A percentile compares a stretch with the other conserved stretches of the same genome.
These are phyloP conservation scores for Heterobasidion parviporum DNA, from an alignment of 1,284 basidiomycete species.

Conservation along the genomic window DNA sequence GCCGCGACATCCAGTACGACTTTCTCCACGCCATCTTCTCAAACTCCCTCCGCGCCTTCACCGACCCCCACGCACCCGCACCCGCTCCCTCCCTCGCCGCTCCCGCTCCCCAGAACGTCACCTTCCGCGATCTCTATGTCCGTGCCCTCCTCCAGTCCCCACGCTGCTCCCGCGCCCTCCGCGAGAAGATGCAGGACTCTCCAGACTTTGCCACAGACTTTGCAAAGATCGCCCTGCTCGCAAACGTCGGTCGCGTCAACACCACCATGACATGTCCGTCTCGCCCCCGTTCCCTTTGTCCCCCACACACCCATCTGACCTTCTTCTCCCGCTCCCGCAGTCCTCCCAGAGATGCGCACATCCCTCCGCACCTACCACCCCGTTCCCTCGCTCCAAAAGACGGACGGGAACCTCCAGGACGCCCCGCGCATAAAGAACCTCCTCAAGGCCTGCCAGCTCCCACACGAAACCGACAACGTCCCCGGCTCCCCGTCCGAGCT, in stretches of 20 bases:
- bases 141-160: conserved; percentile 61
- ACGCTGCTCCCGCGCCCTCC: conserved; percentile 55
- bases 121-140: conserved; percentile 72
- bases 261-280: conserved; percentile 79
- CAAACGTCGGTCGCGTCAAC: conserved; percentile 78
- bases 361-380: conserved; percentile 78
- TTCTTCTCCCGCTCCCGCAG: conserved; percentile 21
- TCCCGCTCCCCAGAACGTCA: conserved; percentile 24
- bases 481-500: conserved; percentile 69
- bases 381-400: conserved; percentile 72
- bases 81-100: conserved; percentile 13
- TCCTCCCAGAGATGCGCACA: conserved; percentile 79
- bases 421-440: conserved; percentile 75
- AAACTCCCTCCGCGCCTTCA: conserved; percentile 48
- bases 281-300: conserved; percentile 2
- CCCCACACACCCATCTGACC: neutral
- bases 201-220: conserved; percentile 67
- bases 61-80: conserved; percentile 29
- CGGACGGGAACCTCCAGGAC: conserved; percentile 71
- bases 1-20: conserved; percentile 70
- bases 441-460: conserved; percentile 68
- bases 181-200: conserved; percentile 64
- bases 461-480: conserved; percentile 59
- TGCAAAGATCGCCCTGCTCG: conserved; percentile 67
- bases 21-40: conserved; percentile 63